Conservation (phyloP, 164 flowering plant genomes). For the Chloranthus sessilifolius region DNA sequence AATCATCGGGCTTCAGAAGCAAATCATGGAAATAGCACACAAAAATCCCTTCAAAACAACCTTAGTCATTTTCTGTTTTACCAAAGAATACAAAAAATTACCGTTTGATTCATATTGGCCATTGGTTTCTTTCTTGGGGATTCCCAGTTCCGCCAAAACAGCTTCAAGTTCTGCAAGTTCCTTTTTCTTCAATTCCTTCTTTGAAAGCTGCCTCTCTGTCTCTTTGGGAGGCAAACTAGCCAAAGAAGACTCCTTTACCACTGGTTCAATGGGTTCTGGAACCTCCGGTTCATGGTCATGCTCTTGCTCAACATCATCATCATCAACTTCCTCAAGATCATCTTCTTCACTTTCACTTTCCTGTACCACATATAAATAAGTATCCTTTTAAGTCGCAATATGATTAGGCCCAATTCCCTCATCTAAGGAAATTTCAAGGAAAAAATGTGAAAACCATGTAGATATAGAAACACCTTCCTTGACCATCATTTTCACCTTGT, state of each 20-base stretch:
- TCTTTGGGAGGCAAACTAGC: constrained; percentile 48
- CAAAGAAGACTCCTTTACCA: constrained; percentile 37
- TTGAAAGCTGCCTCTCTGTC: constrained; percentile 83
- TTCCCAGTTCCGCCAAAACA: constrained; percentile 74
- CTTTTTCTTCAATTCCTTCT: constrained; percentile 86
- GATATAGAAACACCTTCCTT: too few species aligned
- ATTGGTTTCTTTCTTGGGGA: constrained; percentile 34
- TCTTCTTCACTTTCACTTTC: constrained; percentile 92
- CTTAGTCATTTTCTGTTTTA: too few species aligned
- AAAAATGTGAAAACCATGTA: too few species aligned
- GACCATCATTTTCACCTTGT: too few species aligned
- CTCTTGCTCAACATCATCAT: constrained; percentile 55
- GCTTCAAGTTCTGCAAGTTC: constrained; percentile 88
- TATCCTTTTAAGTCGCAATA: too few species aligned
- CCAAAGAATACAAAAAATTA: too few species aligned
- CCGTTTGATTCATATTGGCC: constrained; percentile 44
- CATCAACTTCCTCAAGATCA: constrained; percentile 61
- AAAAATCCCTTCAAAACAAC: too few species aligned
- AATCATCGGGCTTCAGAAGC: too few species aligned
- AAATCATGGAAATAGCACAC: too few species aligned
- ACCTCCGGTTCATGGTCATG: constrained; percentile 60
- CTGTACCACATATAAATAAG: too few species aligned
- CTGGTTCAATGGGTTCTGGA: constrained; percentile 36
- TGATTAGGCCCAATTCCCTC: too few species aligned
- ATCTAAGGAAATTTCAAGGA: too few species aligned